Base-by-base conservation (phyloP, 2,329 filamentous ascomycete genomes). In the Scleromitrula shiraiana region DNA sequence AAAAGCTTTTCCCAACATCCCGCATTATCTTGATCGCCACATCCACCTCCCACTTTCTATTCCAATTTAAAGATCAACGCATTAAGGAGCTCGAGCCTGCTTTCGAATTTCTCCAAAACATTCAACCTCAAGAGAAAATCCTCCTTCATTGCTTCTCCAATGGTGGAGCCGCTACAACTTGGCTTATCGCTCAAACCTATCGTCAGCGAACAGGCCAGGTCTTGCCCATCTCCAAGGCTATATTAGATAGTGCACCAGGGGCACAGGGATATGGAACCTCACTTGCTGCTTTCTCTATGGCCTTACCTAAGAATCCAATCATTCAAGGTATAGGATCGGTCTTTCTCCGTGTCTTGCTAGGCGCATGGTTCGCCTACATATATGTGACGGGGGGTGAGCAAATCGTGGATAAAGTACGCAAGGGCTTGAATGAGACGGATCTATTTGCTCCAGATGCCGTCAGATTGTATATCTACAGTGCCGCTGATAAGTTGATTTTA, bases 401-500 rank as follows among this genome's bases (percentile, higher is more conserved):
- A 17, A 17, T 38, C 19, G 20, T 38, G 19, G 36, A 38, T 20
- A 38, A 38, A 17, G 20, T 23, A 14, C 17, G 36, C 9, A 38
- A 38, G 14, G 17, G 36, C 7, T 10, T 38, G 36, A 38, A 38
- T n/a, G 36, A 38, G 15, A 20, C 14, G 17, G 5, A 17, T 7
- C 20, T 38, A 9, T 12, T 38, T 20, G 36, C 15, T 22, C 6
- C 14, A 12, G 17, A 19, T 9, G 36, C 19, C 1, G 22, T 17
- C n/a, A 38, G 36, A 38, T 5, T 38, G 36, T 38, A 38, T 38
- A 38, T 38, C 14, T 38, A 38, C 19, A 38, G 36, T 38, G 20
- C 14, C 12, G 36, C 17, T 14, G 36, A 60, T 45, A 22, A 50
- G 37, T 47, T 46, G 2, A 56, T 61, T 35, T 54, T 57, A 42